Base-by-base conservation (phyloP, 2,329 filamentous ascomycete genomes). In the Colletotrichum navitas region DNA sequence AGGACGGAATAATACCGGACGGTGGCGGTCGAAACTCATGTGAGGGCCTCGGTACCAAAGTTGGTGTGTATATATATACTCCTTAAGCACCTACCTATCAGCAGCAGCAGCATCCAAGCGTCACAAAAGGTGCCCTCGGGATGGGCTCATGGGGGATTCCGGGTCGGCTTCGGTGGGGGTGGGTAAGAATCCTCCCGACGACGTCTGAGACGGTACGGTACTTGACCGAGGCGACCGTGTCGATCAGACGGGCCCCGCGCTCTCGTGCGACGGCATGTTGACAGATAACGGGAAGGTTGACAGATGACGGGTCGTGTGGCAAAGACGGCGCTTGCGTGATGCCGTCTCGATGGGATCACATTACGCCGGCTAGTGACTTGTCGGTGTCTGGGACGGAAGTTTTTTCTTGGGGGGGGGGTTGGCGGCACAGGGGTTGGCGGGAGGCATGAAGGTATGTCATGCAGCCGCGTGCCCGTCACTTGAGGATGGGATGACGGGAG, bases 221-320 rank as follows among this genome's bases (percentile, higher is more conserved):
- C 5, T 51, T n/a, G 43, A 7, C 36, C 60, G 47, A 6, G 16
- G 36, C 29, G 18, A 26, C 12, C 1, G 29, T 26, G 69, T 56
- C 66, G 66, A 71, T 72, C 70, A 72, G n/a, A 66, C 67, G 32
- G 61, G 32, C 47, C 55, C 45, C n/a, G n/a, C 49, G 67, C 41
- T 11, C n/a, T 36, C 34, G 24, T 63, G 67, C 32, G 61, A 51
- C 49, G 29, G 47, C 55, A n/a, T 0, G 54, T n/a, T 45, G 43
- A n/a, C 43, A 18, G 4, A 29, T 14, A 4, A 39, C n/a, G 45
- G 6, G 61, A 24, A 24, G 1, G 54, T 12, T 24, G n/a, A 24
- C 45, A 24, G 4, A 32, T 10, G 4, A 29, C 34, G 34, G 7
- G 16, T 6, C 14, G n/a, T n/a, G n/a, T 32, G 7, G 2, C 7